Base-by-base conservation (phyloP, 352 stramenopile genomes). In the Blastocystis sp. region DNA sequence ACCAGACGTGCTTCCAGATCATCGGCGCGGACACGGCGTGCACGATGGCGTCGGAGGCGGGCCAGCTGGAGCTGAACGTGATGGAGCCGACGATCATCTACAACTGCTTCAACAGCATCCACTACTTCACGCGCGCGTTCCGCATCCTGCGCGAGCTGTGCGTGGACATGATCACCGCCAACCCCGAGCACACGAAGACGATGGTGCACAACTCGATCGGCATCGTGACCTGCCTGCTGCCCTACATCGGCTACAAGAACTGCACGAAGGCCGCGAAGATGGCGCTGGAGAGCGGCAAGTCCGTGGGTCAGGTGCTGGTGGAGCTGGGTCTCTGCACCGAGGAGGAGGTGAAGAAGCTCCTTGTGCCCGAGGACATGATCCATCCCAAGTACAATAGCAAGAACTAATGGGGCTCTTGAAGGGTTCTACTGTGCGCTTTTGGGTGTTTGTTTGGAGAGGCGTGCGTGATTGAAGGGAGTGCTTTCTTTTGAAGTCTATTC, bases 181-280 rank as follows among this genome's bases (percentile, higher is more conserved):
- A 81, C 41, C 53, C 53, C 38, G 71, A 81, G 53, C 53, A 69
- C 38, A 69, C 53, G 11, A 40, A 23, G 17, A 17, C 1, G 19
- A 64, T 81, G 53, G 71, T 81, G 38, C 34, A 81, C 71, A 77
- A 81, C 71, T 81, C 71, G 28, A 81, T 81, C 41, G 71, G 71
- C 21, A 69, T 81, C 41, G 71, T 81, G 10, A 34, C 28, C 28
- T 34, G 28, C 28, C 28, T 34, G 28, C 28, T 34, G 28, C 28
- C 28, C 28, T 34, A 34, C 28, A 34, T 34, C 28, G 28, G 28
- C 28, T 34, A 34, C 28, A 34, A 34, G 28, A 34, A 34, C 60
- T 64, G 53, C 60, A 69, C 71, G 38, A 81, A 81, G 71, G 53
- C 53, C 11, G 71, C 71, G 10, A 81, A 81, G 71, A 81, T 9